These are phyloP conservation scores for Amborella trichopoda DNA, from an alignment of 164 flowering plant species.

Conservation along the genomic window DNA sequence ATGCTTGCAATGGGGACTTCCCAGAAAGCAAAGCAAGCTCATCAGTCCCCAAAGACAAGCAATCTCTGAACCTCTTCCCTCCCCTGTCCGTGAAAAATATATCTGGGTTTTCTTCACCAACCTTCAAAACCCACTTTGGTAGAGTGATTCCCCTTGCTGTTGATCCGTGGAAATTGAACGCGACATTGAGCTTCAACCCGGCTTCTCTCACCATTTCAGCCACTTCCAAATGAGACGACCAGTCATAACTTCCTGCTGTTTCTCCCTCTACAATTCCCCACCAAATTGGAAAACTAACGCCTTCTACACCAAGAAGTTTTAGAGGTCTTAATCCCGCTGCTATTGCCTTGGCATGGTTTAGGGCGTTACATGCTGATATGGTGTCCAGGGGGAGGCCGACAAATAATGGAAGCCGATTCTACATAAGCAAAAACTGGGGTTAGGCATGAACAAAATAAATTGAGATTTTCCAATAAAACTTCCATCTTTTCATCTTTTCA, in stretches of 20 bases:
- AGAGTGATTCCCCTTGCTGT: slow-evolving; percentile 31
- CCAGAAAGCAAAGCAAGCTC: slow-evolving; percentile 68
- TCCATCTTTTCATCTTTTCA: neutral
- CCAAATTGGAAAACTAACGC: slow-evolving; percentile 88
- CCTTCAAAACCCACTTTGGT: slow-evolving; percentile 65
- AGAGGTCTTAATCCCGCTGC: slow-evolving; percentile 70
- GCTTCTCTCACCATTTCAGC: slow-evolving; percentile 67
- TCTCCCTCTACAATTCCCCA: slow-evolving; percentile 92
- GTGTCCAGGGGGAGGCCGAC: slow-evolving; percentile 81
- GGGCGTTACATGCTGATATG: slow-evolving; percentile 40
- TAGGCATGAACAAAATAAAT: neutral
- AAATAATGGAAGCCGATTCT: slow-evolving; percentile 28
- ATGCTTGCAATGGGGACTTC: slow-evolving; percentile 67
- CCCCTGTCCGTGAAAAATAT: slow-evolving; percentile 55
- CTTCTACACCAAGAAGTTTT: slow-evolving; percentile 85
- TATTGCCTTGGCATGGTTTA: slow-evolving; percentile 65
- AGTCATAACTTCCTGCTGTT: slow-evolving; percentile 56
- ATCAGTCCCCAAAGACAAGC: slow-evolving; percentile 68
- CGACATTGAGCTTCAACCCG: slow-evolving; percentile 72
- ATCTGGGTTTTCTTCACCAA: slow-evolving; percentile 47
- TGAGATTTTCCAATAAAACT: neutral
- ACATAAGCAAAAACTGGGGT: slow-evolving; percentile 1
- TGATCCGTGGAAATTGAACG: slow-evolving; percentile 69
- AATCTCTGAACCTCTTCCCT: slow-evolving; percentile 47
- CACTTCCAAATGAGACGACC: slow-evolving; percentile 68